phyloP scores from a whole-genome alignment of 768 basidiomycete genomes.

The Leccinum olivaceopallidum region DNA sequence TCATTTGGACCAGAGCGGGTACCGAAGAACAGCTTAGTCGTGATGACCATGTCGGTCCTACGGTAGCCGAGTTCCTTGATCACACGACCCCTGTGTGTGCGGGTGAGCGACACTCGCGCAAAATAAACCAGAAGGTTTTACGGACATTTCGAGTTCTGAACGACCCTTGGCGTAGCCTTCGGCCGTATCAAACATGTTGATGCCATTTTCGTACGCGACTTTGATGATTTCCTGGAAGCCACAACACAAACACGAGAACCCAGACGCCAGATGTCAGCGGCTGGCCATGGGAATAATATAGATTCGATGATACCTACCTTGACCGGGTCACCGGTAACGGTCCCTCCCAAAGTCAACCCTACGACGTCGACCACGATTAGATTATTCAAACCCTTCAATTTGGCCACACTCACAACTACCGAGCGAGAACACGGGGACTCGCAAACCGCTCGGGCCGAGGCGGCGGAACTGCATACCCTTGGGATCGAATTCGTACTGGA shows the following conservation, averaged over 20 bases:
- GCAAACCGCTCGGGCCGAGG: slow-evolving; percentile 46
- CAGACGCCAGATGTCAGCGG: not conserved
- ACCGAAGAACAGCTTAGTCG: slow-evolving; percentile 62
- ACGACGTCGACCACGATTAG: not conserved
- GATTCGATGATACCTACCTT: slow-evolving; percentile 31
- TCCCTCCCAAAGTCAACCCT: slow-evolving; percentile 50
- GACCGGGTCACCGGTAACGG: slow-evolving; percentile 52
- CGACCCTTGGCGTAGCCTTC: slow-evolving; percentile 47
- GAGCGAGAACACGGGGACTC: slow-evolving; percentile 52
- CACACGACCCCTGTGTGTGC: slow-evolving; percentile 44
- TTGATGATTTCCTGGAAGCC: slow-evolving; percentile 50
- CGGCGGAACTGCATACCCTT: slow-evolving; percentile 43
- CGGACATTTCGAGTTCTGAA: slow-evolving; percentile 54
- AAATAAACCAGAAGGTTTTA: not conserved
- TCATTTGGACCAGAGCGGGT: slow-evolving; percentile 47
- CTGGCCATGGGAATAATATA: not conserved
- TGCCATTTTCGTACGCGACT: slow-evolving; percentile 50
- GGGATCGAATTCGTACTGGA: slow-evolving; percentile 36
- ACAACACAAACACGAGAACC: not conserved
- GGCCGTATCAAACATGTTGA: slow-evolving; percentile 52
- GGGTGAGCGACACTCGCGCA: not conserved
- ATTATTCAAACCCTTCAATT: not conserved
- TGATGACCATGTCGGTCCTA: slow-evolving; percentile 50
- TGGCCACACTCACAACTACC: slow-evolving; percentile 44
- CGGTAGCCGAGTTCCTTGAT: slow-evolving; percentile 54